phyloP scores from a whole-genome alignment of 805 yeast species.

The Peterozyma xylosa region DNA sequence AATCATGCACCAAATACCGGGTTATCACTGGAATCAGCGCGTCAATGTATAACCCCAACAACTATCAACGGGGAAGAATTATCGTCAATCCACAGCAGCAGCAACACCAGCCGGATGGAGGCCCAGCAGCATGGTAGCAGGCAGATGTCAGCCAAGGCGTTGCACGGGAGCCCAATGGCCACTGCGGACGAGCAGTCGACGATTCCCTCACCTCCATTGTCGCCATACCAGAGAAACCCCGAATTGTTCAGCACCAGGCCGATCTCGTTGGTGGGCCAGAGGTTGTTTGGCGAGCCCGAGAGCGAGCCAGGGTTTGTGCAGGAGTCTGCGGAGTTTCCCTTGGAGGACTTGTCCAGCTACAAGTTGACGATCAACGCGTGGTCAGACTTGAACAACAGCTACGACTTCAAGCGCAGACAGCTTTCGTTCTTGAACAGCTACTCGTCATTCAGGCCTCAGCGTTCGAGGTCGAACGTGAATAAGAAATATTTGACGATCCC shows the following conservation, averaged over 20 bases:
- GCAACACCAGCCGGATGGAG: no score
- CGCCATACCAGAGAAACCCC: conserved; percentile 24
- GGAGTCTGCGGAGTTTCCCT: conserved; percentile 30
- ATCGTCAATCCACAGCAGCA: no score
- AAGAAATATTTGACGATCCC: conserved; percentile 21
- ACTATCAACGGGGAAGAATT: no score
- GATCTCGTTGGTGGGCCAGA: conserved; percentile 7
- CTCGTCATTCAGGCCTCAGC: conserved; percentile 15
- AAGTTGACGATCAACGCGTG: conserved; percentile 46
- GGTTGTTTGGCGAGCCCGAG: conserved; percentile 7
- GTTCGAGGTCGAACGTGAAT: conserved; percentile 9
- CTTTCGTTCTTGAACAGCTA: conserved; percentile 48
- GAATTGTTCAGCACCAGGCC: conserved; percentile 19
- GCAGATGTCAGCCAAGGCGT: no score
- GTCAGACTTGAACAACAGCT: conserved; percentile 29
- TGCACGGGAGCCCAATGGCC: no score
- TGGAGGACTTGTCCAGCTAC: conserved; percentile 38
- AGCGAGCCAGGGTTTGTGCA: background rate
- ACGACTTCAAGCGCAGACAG: conserved; percentile 39
- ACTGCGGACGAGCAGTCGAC: conserved; percentile 10
- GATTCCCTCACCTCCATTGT: conserved; percentile 30
- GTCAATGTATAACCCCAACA: no score
- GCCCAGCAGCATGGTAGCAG: no score
- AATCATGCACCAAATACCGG: no score
- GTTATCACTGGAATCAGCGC: no score